Evolutionary conservation across 768 basidiomycete genomes (phyloP).

Genomic region (Pleurotus tuber-regium): DNA sequence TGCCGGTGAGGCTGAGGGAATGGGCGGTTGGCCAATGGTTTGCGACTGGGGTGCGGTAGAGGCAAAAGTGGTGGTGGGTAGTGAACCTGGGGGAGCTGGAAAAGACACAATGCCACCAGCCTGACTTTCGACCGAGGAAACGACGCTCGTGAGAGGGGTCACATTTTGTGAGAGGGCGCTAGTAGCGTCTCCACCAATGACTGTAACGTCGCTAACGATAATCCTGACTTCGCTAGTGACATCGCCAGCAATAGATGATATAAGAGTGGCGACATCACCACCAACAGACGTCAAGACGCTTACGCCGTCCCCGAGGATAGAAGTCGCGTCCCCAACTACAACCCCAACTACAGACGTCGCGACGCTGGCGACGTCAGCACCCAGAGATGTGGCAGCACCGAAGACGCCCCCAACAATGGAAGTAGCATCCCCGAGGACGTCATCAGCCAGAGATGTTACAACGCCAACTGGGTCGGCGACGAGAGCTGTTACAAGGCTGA

Average conservation of each 20-base stretch:
- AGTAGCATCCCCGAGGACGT: conserved; percentile 2
- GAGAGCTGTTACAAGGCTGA: not conserved
- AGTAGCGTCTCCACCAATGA: not conserved
- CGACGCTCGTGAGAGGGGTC: not conserved
- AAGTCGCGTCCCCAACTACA: not conserved
- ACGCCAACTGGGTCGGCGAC: not conserved
- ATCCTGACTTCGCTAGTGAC: not conserved
- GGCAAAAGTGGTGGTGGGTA: not conserved
- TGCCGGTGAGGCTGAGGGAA: too few relatives aligned
- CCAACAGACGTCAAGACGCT: not conserved
- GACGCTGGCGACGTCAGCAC: not conserved
- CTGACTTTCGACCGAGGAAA: not conserved
- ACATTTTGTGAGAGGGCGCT: too few relatives aligned
- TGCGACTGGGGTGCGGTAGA: too few relatives aligned
- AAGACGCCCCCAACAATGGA: not conserved
- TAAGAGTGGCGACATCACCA: not conserved
- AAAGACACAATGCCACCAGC: not conserved
- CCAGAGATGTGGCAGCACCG: conserved; percentile 7
- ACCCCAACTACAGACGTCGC: not conserved
- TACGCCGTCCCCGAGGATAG: not conserved
- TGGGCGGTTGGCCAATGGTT: too few relatives aligned
- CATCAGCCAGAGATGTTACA: not conserved
- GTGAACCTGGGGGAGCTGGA: not conserved
- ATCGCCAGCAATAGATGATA: not conserved
- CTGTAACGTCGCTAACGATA: not conserved